These are phyloP conservation scores for Clarireedia paspali DNA, from an alignment of 2,329 filamentous ascomycete species.

Conservation along the genomic window DNA sequence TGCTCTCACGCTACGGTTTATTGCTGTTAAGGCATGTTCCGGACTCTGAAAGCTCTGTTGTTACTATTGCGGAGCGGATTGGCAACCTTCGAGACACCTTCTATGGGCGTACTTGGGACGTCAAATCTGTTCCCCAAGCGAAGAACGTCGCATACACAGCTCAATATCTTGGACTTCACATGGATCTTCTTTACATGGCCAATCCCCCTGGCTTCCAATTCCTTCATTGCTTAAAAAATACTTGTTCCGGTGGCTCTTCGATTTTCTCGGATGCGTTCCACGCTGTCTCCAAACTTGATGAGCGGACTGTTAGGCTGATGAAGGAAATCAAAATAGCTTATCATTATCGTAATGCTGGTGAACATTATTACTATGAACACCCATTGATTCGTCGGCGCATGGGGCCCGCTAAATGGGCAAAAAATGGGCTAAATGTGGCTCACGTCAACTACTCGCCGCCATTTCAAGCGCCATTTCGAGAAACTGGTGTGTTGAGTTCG, in stretches of 20 bases:
- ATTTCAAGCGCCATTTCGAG: conserved; percentile 53
- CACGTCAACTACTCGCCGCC: conserved; percentile 67
- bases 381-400: conserved; percentile 38
- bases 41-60: conserved; percentile 55
- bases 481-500: neutral
- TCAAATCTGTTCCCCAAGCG: conserved; percentile 70
- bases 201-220: conserved; percentile 77
- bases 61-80: conserved; percentile 61
- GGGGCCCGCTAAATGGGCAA: conserved; percentile 21
- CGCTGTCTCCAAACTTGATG: conserved; percentile 41
- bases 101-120: conserved; percentile 88
- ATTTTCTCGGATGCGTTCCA: conserved; percentile 73
- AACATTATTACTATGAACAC: conserved; percentile 53
- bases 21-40: conserved; percentile 73
- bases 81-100: conserved; percentile 79
- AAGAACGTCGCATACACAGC: conserved; percentile 91
- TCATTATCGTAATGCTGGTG: conserved; percentile 58
- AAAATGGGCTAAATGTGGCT: neutral
- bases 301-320: conserved; percentile 33
- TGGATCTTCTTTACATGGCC: conserved; percentile 83
- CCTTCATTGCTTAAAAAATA: conserved; percentile 81
- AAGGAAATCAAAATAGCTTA: conserved; percentile 44
- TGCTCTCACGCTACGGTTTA: conserved; percentile 61
- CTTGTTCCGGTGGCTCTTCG: conserved; percentile 71
- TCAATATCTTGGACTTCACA: conserved; percentile 76